Evolutionary conservation across 75 land plant genomes (phyloP), one percentile per base, ranked within the genome.

Genomic region (Picea sitchensis): DNA sequence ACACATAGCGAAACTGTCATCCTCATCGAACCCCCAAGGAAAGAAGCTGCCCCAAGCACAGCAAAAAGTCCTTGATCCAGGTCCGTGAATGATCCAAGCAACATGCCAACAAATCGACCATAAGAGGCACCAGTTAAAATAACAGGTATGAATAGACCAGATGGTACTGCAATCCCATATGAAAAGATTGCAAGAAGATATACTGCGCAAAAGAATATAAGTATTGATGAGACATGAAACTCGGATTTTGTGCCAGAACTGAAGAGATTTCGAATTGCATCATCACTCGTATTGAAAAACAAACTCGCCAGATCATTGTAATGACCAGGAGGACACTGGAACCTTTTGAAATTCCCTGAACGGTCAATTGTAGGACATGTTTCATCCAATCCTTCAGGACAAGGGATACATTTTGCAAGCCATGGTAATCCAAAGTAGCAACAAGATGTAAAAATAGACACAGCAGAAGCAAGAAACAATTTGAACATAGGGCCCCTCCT

Each of bases 231-330:
- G 32, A 78, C 68, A 4, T 78, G 84, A 73, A 88, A 93, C 78
- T 91, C 95, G 4, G 63, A 77, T 8, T 34, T 23, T 11, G 91
- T 91, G 38, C 84, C 83, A 23, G 83, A 83, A 81, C 91, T 90
- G 56, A 93, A 86, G 14, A 93, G 81, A 76, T 93, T 91, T 47
- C 93, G 80, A 54, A 91, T 80, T 34, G 93, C 91, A 78, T 91
- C 95, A 74, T 93, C 93, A 72, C 89, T 93, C 12, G 92, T 85
- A 59, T 86, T 91, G 76, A 93, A 88, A 30, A 93, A 86, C 31
- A 93, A 90, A 65, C 88, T 86, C 7, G 95, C 95, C 38, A 93
- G 91, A 62, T 91, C 95, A 77, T 93, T 93, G 87, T 91, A 93
- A 63, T 83, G 76, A 26, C 90, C 91, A 65, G 79, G 56, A 23